These are phyloP conservation scores for Solanum hybrid DNA, from an alignment of 305 asterid genomes.

Conservation along the genomic window DNA sequence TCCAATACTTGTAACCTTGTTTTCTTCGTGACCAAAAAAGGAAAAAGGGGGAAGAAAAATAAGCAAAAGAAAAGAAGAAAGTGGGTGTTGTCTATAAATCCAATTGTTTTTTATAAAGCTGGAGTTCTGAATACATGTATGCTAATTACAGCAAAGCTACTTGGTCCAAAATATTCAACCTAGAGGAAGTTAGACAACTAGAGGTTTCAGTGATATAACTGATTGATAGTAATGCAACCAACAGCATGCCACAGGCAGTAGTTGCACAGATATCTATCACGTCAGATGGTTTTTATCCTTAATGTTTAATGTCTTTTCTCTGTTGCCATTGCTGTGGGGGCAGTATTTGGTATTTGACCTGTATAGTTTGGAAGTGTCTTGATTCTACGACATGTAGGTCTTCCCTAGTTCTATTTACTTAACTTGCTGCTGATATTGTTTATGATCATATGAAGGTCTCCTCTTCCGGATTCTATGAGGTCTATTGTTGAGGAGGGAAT, in stretches of 20 bases:
- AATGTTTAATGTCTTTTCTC: neutral
- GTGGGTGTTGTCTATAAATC: neutral
- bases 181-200: neutral
- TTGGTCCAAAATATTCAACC: neutral
- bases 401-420: neutral
- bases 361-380: neutral
- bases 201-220: neutral
- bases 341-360: neutral
- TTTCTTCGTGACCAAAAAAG: neutral
- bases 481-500: slow-evolving; percentile 81
- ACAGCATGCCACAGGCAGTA: neutral
- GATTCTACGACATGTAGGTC: neutral
- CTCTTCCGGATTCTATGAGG: slow-evolving; percentile 62
- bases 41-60: neutral
- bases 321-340: neutral
- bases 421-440: neutral
- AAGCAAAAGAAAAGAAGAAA: neutral
- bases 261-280: neutral
- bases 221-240: neutral
- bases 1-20: neutral
- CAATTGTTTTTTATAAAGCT: neutral
- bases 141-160: neutral
- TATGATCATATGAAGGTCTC: slow-evolving; percentile 45
- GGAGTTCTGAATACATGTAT: neutral
- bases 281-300: neutral